Conservation (phyloP, 2,329 filamentous ascomycete genomes). For the Reticulascus tulasneorum region DNA sequence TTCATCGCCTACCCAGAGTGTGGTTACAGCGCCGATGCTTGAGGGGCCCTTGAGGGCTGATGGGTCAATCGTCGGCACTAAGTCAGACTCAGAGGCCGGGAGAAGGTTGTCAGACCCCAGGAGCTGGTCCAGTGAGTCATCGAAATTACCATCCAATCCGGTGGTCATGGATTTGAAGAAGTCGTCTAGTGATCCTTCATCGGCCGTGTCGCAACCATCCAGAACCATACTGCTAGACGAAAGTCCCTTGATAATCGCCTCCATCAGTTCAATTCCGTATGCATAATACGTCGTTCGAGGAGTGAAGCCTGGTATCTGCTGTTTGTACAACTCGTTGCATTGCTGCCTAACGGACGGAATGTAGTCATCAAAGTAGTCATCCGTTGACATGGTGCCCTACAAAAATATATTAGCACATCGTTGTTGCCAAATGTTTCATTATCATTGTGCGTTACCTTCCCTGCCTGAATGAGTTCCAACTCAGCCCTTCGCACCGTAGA, state of each 20-base stretch:
- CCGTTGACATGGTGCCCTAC: constrained; percentile 32
- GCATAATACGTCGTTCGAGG: constrained; percentile 38
- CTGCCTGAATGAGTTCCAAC: constrained; percentile 46
- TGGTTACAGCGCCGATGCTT: too few relatives aligned
- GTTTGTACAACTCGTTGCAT: constrained; percentile 39
- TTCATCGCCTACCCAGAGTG: neutral
- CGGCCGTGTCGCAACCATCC: neutral
- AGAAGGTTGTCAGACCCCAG: neutral
- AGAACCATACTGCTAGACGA: neutral
- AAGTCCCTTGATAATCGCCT: constrained; percentile 30
- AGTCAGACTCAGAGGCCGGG: neutral
- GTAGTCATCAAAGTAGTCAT: constrained; percentile 37
- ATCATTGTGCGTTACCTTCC: constrained; percentile 36
- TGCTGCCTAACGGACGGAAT: constrained; percentile 34
- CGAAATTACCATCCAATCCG: too few relatives aligned
- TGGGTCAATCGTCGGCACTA: neutral
- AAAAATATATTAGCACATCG: constrained; percentile 14
- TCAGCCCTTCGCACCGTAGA: constrained; percentile 43
- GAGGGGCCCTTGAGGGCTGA: neutral
- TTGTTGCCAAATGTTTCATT: neutral
- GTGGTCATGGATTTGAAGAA: constrained; percentile 12
- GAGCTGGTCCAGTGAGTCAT: neutral
- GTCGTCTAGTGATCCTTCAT: constrained; percentile 8
- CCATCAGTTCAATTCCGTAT: constrained; percentile 35
- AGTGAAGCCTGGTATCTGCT: constrained; percentile 9